Percentiles rank a stretch among this genome's conserved stretches.
These are phyloP conservation scores for Pythium vanterpoolii DNA, from an alignment of 352 stramenopile genomes.

Conservation along the genomic window DNA sequence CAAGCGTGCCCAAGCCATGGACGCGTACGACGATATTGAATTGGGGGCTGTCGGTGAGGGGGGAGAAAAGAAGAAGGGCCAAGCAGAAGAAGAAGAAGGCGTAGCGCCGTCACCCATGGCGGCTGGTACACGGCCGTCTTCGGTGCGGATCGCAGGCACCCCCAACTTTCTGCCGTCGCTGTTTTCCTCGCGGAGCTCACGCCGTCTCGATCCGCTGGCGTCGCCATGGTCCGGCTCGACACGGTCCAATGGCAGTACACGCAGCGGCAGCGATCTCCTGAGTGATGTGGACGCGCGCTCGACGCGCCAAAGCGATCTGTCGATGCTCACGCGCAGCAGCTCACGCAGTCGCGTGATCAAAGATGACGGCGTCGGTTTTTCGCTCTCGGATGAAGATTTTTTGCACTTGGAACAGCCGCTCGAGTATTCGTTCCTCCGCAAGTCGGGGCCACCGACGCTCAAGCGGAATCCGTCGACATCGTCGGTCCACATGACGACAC, in stretches of 20 bases:
- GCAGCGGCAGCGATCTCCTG: constrained; percentile 12
- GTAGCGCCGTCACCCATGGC: constrained; percentile 17
- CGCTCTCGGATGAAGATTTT: constrained; percentile 71
- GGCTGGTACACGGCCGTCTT: constrained; percentile 21
- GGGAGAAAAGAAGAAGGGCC: constrained; percentile 2
- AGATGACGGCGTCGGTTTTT: constrained; percentile 38
- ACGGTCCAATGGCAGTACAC: constrained; percentile 1
- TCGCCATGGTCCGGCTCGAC: constrained; percentile 33
- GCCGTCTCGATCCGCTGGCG: constrained; percentile 40
- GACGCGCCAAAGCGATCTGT: constrained; percentile 19
- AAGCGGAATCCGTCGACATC: constrained; percentile 1
- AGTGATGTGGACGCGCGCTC: constrained; percentile 33
- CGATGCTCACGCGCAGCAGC: constrained; percentile 22
- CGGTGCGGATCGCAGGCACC: constrained; percentile 1
- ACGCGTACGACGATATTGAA: constrained; percentile 17
- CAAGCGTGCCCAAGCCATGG: background rate
- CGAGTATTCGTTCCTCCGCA: constrained; percentile 27
- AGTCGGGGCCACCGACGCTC: background rate
- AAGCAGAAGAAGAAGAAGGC: constrained; percentile 13
- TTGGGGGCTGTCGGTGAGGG: constrained; percentile 14
- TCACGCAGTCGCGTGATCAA: constrained; percentile 28
- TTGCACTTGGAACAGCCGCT: constrained; percentile 49
- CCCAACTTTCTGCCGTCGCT: constrained; percentile 12
- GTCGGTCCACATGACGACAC: background rate
- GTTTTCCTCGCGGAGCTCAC: constrained; percentile 22